Conservation (phyloP, 345 rosid genomes). For the Acer yangbiense region DNA sequence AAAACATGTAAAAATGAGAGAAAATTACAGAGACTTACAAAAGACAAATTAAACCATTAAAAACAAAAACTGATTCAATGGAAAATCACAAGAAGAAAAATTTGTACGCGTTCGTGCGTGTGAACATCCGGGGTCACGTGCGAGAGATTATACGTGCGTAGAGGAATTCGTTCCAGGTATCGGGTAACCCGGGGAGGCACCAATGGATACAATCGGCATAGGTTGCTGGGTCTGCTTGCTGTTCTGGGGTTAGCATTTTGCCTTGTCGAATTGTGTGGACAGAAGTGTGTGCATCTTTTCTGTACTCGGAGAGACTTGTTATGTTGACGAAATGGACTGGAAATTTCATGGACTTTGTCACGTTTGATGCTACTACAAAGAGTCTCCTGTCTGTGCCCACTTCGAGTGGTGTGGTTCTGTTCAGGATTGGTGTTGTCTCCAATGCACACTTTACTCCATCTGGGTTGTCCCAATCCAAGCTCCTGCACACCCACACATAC, state of each 20-base stretch:
- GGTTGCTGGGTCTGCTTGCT: slow-evolving; percentile 73
- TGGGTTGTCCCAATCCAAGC: slow-evolving; percentile 84
- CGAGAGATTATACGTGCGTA: slow-evolving; percentile 70
- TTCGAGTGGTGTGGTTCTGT: slow-evolving; percentile 48
- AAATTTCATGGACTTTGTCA: slow-evolving; percentile 48
- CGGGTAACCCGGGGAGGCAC: slow-evolving; percentile 97
- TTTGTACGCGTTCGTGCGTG: background rate
- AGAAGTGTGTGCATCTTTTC: slow-evolving; percentile 94
- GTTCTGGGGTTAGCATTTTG: slow-evolving; percentile 70
- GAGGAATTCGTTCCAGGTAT: slow-evolving; percentile 89
- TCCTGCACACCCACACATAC: slow-evolving; percentile 40
- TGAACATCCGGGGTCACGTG: slow-evolving; percentile 41
- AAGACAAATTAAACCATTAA: background rate
- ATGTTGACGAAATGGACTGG: slow-evolving; percentile 74
- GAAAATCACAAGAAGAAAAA: background rate
- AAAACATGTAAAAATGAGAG: slow-evolving; percentile 1
- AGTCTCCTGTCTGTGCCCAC: slow-evolving; percentile 82
- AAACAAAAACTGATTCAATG: background rate
- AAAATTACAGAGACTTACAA: background rate
- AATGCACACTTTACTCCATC: slow-evolving; percentile 81
- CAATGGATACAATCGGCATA: slow-evolving; percentile 97
- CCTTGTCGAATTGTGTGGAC: slow-evolving; percentile 84
- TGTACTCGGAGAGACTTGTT: slow-evolving; percentile 69
- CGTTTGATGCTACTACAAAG: slow-evolving; percentile 48
- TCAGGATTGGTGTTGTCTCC: slow-evolving; percentile 68